These are phyloP conservation scores for Fusarium sambucinum DNA, from an alignment of 2,329 filamentous ascomycete genomes.

Conservation along the genomic window DNA sequence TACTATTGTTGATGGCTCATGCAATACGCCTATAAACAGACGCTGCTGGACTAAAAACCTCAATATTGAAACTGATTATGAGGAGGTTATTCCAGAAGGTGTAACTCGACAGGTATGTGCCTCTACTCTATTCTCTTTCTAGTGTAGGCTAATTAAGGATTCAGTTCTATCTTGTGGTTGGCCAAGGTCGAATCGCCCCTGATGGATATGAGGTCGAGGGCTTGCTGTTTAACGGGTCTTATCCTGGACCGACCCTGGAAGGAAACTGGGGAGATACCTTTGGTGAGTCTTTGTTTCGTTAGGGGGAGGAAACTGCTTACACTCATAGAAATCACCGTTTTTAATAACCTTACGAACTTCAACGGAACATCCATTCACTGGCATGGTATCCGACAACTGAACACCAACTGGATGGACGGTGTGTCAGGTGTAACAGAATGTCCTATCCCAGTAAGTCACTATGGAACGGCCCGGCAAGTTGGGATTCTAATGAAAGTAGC, in stretches of 20 bases:
- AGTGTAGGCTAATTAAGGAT: rapidly evolving
- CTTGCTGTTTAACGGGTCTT: background rate
- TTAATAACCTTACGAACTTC: conserved; percentile 3
- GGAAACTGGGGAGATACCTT: conserved; percentile 6
- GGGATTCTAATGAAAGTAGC: background rate
- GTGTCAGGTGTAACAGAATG: conserved; percentile 6
- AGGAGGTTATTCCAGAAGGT: background rate
- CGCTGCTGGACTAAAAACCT: background rate
- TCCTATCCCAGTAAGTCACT: background rate
- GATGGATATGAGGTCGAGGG: conserved; percentile 7
- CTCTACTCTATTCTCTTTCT: rapidly evolving
- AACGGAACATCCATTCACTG: conserved; percentile 1
- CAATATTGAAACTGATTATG: conserved; percentile 1
- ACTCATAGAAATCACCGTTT: background rate
- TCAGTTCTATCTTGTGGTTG: background rate
- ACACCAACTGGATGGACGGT: conserved; percentile 10
- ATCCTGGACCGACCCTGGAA: background rate
- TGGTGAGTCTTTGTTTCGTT: background rate
- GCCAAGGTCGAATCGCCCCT: background rate
- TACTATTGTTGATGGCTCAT: background rate
- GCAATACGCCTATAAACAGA: background rate
- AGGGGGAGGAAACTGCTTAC: background rate
- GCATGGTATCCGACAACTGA: background rate
- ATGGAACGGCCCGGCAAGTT: background rate
- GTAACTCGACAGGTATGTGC: background rate